Conservation (phyloP, 176 grass and related monocot species). For the Triticum monococcum region DNA sequence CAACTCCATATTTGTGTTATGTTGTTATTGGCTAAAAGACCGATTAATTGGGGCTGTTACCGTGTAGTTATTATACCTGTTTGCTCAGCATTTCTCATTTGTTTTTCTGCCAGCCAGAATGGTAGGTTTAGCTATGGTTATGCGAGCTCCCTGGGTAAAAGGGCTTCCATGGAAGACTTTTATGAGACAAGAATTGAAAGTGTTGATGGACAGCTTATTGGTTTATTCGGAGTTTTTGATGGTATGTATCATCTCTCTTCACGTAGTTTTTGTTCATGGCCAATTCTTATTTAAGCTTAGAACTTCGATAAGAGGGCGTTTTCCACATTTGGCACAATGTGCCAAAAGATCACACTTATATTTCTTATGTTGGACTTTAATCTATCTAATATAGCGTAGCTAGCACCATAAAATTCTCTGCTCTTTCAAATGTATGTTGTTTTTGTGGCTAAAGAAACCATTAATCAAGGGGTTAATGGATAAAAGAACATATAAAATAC, state of each 20-base stretch:
- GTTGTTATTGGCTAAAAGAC: not conserved
- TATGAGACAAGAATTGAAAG: slow-evolving; percentile 66
- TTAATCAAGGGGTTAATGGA: not conserved
- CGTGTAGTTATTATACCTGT: not conserved
- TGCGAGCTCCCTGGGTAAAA: slow-evolving; percentile 60
- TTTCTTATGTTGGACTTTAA: not conserved
- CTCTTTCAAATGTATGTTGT: not conserved
- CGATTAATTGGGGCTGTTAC: not conserved
- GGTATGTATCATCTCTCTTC: slow-evolving; percentile 43
- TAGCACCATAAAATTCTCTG: not conserved
- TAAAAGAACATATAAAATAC: not conserved
- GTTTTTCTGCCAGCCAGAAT: slow-evolving; percentile 56
- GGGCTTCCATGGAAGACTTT: slow-evolving; percentile 65
- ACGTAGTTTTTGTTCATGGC: not conserved
- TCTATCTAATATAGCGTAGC: not conserved
- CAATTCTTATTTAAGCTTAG: not conserved
- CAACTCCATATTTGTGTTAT: not conserved
- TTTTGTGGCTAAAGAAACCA: not conserved
- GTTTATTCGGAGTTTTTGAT: slow-evolving; percentile 63
- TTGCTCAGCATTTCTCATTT: slow-evolving; percentile 39
- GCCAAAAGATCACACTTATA: not conserved
- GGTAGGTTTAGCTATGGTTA: slow-evolving; percentile 61
- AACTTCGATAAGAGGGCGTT: not conserved
- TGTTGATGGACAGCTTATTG: slow-evolving; percentile 57
- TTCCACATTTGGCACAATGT: not conserved